A percentile compares a stretch with the other conserved stretches of the same genome.
Evolutionary conservation across 768 basidiomycete species (phyloP).

Genomic region (Myochromella boudieri): DNA sequence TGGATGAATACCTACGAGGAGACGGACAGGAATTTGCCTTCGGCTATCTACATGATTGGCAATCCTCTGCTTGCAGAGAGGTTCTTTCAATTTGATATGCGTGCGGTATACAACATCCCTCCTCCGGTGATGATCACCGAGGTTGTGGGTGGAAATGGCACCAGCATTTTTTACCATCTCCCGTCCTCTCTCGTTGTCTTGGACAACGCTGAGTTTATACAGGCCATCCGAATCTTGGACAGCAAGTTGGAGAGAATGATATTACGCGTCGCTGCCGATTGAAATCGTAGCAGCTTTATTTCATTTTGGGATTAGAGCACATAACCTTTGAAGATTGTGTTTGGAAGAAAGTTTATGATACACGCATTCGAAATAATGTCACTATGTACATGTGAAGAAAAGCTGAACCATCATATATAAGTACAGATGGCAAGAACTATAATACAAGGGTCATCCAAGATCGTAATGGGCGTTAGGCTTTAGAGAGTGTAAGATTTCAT

Average conservation of each 20-base stretch:
- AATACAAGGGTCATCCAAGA: neutral
- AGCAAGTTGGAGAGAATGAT: conserved; percentile 43
- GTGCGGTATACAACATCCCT: conserved; percentile 31
- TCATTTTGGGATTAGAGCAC: too few species aligned
- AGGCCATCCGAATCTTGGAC: conserved; percentile 37
- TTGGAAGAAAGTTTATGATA: conserved; percentile 2
- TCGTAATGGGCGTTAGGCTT: neutral
- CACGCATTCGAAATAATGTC: neutral
- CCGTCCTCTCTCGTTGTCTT: conserved; percentile 34
- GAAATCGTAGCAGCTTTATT: neutral
- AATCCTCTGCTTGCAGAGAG: conserved; percentile 37
- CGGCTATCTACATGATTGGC: conserved; percentile 39
- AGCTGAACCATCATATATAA: too few species aligned
- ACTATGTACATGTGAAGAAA: too few species aligned
- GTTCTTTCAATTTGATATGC: conserved; percentile 29
- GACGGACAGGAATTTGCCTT: conserved; percentile 24
- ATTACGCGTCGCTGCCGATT: conserved; percentile 27
- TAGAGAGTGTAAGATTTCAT: conserved; percentile 1
- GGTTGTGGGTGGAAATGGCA: conserved; percentile 23
- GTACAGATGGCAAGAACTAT: neutral
- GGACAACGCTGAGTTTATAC: conserved; percentile 29
- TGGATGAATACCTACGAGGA: conserved; percentile 35
- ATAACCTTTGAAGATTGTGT: too few species aligned
- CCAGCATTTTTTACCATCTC: conserved; percentile 33
- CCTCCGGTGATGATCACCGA: conserved; percentile 33